Evolutionary conservation across 768 basidiomycete species (phyloP).

Genomic region (Nidula microcarpa): DNA sequence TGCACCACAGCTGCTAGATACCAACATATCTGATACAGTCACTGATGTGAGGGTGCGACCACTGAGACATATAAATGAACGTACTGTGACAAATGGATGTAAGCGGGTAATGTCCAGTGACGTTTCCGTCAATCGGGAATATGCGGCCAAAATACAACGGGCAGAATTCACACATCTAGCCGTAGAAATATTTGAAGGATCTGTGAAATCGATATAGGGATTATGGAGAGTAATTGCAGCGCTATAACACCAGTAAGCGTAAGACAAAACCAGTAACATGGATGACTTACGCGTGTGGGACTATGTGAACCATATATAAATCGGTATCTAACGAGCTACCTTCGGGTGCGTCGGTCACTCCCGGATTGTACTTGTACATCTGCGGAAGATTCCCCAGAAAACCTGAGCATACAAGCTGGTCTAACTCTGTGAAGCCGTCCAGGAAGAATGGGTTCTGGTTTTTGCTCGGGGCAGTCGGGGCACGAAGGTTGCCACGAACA

Average conservation of each 20-base stretch:
- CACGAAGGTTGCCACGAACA: slow-evolving; percentile 69
- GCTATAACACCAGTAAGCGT: slow-evolving; percentile 32
- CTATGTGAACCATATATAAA: slow-evolving; percentile 81
- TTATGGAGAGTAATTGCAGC: slow-evolving; percentile 87
- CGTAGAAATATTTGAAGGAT: slow-evolving; percentile 63
- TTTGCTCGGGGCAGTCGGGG: slow-evolving; percentile 63
- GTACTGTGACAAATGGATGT: slow-evolving; percentile 79
- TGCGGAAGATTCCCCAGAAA: slow-evolving; percentile 74
- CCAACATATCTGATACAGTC: slow-evolving; percentile 75
- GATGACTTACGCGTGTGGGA: slow-evolving; percentile 76
- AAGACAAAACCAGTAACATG: slow-evolving; percentile 5
- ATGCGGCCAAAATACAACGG: slow-evolving; percentile 67
- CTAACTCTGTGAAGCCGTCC: slow-evolving; percentile 67
- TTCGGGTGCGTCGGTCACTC: slow-evolving; percentile 56
- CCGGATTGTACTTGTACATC: slow-evolving; percentile 58
- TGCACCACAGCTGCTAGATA: slow-evolving; percentile 87
- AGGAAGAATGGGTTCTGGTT: slow-evolving; percentile 69
- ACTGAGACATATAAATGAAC: slow-evolving; percentile 18
- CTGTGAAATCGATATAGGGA: slow-evolving; percentile 73
- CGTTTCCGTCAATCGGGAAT: slow-evolving; percentile 76
- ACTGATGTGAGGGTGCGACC: slow-evolving; percentile 5
- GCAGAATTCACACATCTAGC: slow-evolving; percentile 74
- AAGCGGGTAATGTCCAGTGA: slow-evolving; percentile 77
- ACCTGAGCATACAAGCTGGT: slow-evolving; percentile 60
- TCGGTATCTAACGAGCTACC: slow-evolving; percentile 72